Base-by-base conservation (phyloP, 2,329 filamentous ascomycete genomes). In the Leptographium flavum region DNA sequence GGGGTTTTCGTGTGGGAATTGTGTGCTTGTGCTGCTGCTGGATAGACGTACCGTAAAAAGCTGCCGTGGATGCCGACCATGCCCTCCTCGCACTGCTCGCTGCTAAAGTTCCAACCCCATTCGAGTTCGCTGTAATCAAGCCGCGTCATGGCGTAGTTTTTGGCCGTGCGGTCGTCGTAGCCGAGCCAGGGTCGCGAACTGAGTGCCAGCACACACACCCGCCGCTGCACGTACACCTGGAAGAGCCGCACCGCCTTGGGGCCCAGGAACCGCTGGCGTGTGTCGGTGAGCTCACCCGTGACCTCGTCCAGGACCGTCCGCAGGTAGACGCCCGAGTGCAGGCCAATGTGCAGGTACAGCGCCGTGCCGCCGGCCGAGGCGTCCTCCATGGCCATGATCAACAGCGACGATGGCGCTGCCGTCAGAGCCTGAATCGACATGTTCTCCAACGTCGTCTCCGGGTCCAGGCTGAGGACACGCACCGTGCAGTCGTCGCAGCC, bases 401-500 rank as follows among this genome's bases (percentile, higher is more conserved):
- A 83, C 37, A 98, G 67, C 1, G 87, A 81, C 13, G 87, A 93
- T 8, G 92, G 92, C 0, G 87, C 83, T 3, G 90, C 88, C 3
- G 88, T 94, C 51, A 96, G 66, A 15, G 88, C 90, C 62, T 96
- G 92, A 3, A 98, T 85, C 4, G 87, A 95, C 58, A 94, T 94
- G 61, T 83, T 92, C 60, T 94, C 87, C 11, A 98, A 68, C 0
- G 87, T 94, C 3, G 85, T 83, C 52, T 95, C 88, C 0, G 87
- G 87, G 56, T 93, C 87, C 27, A 95, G 67, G 56, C 87, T 94
- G 45, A 94, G 73, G 44, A 98, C 87, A 44, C 92, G 83, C 44
- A 98, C 92, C 1, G 92, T 96, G 48, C 86, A 87, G 62, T 99
- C 92, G 56, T 95, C 92, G 58, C 90, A 96, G 6, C 93, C 93